Evolutionary conservation across 805 yeast genomes (phyloP).

Genomic region (Candida caryicola): DNA sequence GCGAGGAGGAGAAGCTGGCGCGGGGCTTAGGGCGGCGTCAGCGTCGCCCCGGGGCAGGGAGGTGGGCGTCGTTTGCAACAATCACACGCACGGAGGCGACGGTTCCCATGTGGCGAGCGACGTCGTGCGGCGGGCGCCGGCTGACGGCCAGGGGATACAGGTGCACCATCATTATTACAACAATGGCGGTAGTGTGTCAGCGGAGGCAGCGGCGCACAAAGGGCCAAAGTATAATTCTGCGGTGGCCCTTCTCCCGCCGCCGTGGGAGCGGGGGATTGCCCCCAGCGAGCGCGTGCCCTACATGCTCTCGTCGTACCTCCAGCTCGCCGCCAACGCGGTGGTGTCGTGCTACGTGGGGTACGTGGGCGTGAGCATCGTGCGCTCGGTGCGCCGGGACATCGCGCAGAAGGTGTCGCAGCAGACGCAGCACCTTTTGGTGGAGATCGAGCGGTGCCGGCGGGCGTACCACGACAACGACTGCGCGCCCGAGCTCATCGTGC

Average conservation of each 20-base stretch:
- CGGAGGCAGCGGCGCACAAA: neutral
- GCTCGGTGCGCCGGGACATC: constrained; percentile 55
- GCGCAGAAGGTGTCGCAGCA: constrained; percentile 48
- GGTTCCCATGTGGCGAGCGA: neutral
- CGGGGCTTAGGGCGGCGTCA: neutral
- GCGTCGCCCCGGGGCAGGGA: neutral
- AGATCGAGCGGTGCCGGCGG: constrained; percentile 52
- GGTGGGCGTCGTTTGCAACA: neutral
- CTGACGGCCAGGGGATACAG: neutral
- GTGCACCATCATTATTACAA: constrained; percentile 50
- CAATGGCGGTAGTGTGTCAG: neutral
- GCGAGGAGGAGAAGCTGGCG: too few relatives aligned
- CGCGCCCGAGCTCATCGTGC: constrained; percentile 50
- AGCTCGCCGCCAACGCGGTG: constrained; percentile 48
- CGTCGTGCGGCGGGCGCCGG: constrained; percentile 12
- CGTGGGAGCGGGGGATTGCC: constrained; percentile 53
- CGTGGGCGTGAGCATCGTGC: constrained; percentile 42
- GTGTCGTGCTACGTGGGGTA: constrained; percentile 46
- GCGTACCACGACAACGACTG: constrained; percentile 57
- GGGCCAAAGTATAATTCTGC: neutral
- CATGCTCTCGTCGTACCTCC: constrained; percentile 59
- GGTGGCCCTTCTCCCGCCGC: constrained; percentile 45
- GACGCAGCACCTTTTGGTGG: constrained; percentile 43
- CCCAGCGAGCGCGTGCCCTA: constrained; percentile 58
- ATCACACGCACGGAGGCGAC: neutral